Evolutionary conservation across 2,329 filamentous ascomycete species (phyloP), one percentile per base, ranked within the genome.

Genomic region (Amphichorda felina): DNA sequence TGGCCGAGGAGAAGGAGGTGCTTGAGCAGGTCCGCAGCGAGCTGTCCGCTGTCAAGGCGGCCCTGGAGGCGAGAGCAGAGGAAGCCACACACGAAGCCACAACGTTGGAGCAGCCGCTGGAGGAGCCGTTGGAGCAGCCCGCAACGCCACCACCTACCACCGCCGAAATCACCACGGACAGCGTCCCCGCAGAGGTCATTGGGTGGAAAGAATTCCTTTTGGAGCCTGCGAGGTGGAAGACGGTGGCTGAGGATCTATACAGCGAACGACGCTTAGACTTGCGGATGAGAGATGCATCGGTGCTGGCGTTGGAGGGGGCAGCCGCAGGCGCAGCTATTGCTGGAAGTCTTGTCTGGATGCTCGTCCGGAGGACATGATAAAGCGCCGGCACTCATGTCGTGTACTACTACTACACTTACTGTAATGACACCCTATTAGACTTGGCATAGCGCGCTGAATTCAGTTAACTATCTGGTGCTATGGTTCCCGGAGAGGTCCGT

Each of bases 1-100:
- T 86, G 44, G 81, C 85, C 47, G 81, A 84, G 49, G 81, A 85
- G 54, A 76, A 80, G 60, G 70, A 57, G 13, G 55, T 64, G 18
- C 51, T 72, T 34, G 63, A 74, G 27, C 61, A 69, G 31, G 63
- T 72, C 8, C 53, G 61, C 37, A 47, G 48, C 26, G 59, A 69
- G 48, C 50, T 71, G 14, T 50, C 45, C 13, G 48, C 50, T 19
- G 50, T 53, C 33, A 57, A 52, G 45, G 40, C 47, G 25, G 47
- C 45, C 9, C 42, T 54, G 38, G 49, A 16, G 40, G 21, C 48
- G 39, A 40, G 46, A 39, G 46, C 44, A 8, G 43, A 44, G 17
- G 44, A 46, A 4, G 37, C 44, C 8, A 18, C 26, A 2, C 34
- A n/a, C n/a, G n/a, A n/a, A n/a, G n/a, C n/a, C n/a, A n/a, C 42